Conservation (phyloP, 192 early-diverging fungal species). For the Coemansia sp. region DNA sequence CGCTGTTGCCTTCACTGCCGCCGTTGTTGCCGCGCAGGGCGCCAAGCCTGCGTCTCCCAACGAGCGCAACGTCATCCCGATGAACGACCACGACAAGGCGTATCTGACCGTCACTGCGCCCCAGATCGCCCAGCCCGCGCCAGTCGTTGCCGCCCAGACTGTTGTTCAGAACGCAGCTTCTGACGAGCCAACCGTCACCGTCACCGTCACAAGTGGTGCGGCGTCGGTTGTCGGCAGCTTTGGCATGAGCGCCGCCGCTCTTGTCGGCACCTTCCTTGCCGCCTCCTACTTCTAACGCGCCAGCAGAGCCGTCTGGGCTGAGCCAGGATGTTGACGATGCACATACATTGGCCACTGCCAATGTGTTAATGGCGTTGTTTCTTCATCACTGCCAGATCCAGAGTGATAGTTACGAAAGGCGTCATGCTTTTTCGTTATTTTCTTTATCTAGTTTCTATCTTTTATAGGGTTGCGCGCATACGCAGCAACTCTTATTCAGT, state of each 20-base stretch:
- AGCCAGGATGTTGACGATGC: background rate
- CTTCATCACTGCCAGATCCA: background rate
- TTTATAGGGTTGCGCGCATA: background rate
- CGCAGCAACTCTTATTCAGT: conserved; percentile 10
- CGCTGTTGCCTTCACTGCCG: conserved; percentile 28
- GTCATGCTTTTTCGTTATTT: background rate
- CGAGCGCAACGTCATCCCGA: conserved; percentile 7
- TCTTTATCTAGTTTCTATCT: background rate
- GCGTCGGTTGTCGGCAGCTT: conserved; percentile 21
- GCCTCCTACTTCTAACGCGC: conserved; percentile 42
- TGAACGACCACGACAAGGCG: conserved; percentile 19
- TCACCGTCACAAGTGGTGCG: conserved; percentile 32
- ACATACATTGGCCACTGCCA: background rate
- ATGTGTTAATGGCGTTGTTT: background rate
- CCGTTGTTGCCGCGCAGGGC: conserved; percentile 26
- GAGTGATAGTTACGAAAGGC: background rate
- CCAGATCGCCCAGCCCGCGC: conserved; percentile 29
- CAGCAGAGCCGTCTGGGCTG: background rate
- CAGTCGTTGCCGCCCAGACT: conserved; percentile 17
- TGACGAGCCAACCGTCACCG: conserved; percentile 31
- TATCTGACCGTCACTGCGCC: conserved; percentile 45
- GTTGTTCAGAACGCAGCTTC: conserved; percentile 48
- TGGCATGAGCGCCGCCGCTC: conserved; percentile 36
- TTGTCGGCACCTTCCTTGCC: conserved; percentile 35
- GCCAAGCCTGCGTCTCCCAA: conserved; percentile 9